Evolutionary conservation across 306 rosid species (phyloP), one percentile per base, ranked within the genome.

Genomic region (Prunus mira): DNA sequence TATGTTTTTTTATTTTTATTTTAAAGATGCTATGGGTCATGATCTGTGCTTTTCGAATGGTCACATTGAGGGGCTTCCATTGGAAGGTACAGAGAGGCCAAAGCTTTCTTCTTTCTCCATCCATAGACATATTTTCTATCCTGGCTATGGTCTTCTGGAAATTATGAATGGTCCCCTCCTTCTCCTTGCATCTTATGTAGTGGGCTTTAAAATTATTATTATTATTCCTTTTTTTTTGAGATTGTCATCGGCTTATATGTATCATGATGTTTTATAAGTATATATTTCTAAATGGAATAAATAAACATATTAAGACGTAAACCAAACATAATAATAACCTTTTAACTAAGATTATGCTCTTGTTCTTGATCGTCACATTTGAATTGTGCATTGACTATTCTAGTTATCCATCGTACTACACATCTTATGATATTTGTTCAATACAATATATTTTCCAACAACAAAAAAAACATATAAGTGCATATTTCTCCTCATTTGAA

Each of bases 41-140:
- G 91, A 79, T 87, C 76, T 85, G 82, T 90, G 97, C 97, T 90
- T 86, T 91, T 80, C 87, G 85, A 84, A 86, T 86, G 96, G 96
- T 88, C 93, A 87, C 91, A 80, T 81, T 85, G 74, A 92, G 79
- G 89, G 86, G 80, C 88, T 82, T 87, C 87, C 74, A 85, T 91
- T 87, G 89, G 93, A 89, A 87, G 91, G 74, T 58, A 79, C 68
- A 78, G 83, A 72, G 79, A 75, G 68, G 76, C 72, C 65, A 84
- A 69, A 82, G 20, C 79, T 6, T 27, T 27, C 32, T 62, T 68
- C 67, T 77, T 76, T 81, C 60, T 63, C 71, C 65, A 51, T 75
- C 79, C 68, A 65, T 62, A 45, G 67, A 66, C 65, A 52, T 55
- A 76, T 56, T 79, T 50, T 80, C 34, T 34, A 57, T 55, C 75